Percentiles rank a stretch among this genome's conserved stretches.
Conservation (phyloP, 1,139 yeast species). For the Suhomyces taliae region DNA sequence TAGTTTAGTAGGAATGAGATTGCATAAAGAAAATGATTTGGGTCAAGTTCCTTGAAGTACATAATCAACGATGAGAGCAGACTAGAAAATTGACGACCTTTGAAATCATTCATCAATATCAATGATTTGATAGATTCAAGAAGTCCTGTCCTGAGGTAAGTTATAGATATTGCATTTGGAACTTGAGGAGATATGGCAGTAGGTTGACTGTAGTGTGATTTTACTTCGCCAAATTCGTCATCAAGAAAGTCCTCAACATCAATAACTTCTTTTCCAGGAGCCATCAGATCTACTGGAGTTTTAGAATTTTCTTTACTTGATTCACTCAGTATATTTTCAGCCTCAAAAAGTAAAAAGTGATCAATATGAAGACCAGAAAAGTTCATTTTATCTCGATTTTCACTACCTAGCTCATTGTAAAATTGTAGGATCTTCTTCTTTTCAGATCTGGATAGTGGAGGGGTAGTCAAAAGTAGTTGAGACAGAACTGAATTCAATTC, state of each 20-base stretch:
- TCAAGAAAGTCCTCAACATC: neutral
- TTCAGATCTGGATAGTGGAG: neutral
- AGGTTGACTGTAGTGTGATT: neutral
- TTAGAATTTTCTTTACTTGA: neutral
- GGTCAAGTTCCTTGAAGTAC: conserved; percentile 5
- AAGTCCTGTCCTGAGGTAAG: conserved; percentile 1
- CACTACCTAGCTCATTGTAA: neutral
- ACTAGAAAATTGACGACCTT: neutral
- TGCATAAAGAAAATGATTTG: conserved; percentile 5
- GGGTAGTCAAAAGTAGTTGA: neutral
- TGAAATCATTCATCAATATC: neutral
- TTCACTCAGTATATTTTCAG: neutral
- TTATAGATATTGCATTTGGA: neutral
- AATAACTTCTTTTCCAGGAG: neutral
- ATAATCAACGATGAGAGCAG: conserved; percentile 6
- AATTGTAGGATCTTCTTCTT: neutral
- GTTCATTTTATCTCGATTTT: neutral
- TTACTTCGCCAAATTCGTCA: neutral
- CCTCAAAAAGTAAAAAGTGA: neutral
- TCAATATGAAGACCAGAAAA: neutral
- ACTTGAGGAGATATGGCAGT: neutral
- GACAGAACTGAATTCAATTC: neutral
- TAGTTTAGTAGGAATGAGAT: conserved; percentile 5
- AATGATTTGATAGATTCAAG: conserved; percentile 8
- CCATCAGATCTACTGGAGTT: neutral